Conservation (phyloP, 352 stramenopile species). For the Thalassiosira ordinaria region DNA sequence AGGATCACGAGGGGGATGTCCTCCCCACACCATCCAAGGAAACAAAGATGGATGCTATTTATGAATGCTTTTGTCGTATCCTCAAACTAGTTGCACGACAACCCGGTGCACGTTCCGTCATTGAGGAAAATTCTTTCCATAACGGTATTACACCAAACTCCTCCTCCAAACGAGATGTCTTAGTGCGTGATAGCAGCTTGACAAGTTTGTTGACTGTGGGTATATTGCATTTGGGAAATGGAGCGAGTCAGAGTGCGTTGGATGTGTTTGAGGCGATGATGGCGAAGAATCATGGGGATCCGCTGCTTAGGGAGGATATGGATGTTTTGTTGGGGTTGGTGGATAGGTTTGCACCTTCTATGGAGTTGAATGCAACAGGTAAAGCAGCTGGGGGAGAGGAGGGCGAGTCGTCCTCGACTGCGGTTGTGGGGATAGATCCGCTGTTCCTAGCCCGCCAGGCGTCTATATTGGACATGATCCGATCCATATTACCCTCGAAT, state of each 20-base stretch:
- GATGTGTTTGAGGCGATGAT: constrained; percentile 81
- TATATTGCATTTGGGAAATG: constrained; percentile 76
- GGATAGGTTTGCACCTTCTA: constrained; percentile 64
- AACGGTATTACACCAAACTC: not conserved
- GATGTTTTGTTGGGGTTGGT: constrained; percentile 67
- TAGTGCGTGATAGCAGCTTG: constrained; percentile 47
- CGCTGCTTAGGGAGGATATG: constrained; percentile 69
- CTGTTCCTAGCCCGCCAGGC: constrained; percentile 58
- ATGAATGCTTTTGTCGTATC: constrained; percentile 60
- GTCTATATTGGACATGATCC: constrained; percentile 62
- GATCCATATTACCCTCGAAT: constrained; percentile 66
- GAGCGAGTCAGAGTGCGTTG: constrained; percentile 54
- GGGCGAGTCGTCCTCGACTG: not conserved
- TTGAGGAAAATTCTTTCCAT: constrained; percentile 43
- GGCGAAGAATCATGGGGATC: constrained; percentile 54
- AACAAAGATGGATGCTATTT: constrained; percentile 60
- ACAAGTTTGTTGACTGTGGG: constrained; percentile 63
- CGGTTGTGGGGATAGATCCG: constrained; percentile 24
- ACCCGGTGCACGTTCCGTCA: constrained; percentile 27
- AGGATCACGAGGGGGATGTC: not conserved
- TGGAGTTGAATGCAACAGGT: not conserved
- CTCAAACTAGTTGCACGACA: constrained; percentile 53
- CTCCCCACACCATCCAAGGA: constrained; percentile 19
- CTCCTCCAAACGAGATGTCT: constrained; percentile 22
- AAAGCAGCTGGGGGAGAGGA: not conserved